A percentile compares a stretch with the other conserved stretches of the same genome.
These are phyloP conservation scores for Penicillium daleae DNA, from an alignment of 495 filamentous ascomycete species.

Conservation along the genomic window DNA sequence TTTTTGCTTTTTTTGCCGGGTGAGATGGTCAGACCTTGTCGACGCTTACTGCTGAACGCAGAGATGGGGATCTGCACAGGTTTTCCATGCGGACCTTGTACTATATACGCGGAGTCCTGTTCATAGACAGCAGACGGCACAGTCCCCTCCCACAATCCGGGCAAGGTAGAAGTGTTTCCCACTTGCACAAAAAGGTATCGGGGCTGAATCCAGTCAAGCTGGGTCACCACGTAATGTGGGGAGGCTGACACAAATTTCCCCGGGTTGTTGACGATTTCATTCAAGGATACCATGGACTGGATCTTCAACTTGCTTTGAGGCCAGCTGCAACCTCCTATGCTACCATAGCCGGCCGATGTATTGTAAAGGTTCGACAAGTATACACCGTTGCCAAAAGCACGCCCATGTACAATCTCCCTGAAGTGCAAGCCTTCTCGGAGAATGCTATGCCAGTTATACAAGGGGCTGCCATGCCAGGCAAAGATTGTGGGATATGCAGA, in stretches of 20 bases:
- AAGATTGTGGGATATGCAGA: slow-evolving; percentile 69
- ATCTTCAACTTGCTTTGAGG: slow-evolving; percentile 65
- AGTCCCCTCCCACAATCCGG: background rate
- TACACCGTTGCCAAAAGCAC: slow-evolving; percentile 77
- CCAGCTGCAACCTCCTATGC: slow-evolving; percentile 59
- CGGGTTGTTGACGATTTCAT: slow-evolving; percentile 84
- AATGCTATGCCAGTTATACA: slow-evolving; percentile 90
- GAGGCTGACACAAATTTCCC: slow-evolving; percentile 54
- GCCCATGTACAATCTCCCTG: slow-evolving; percentile 61
- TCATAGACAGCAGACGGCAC: slow-evolving; percentile 31
- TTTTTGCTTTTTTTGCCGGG: slow-evolving; percentile 21
- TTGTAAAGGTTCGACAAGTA: slow-evolving; percentile 69
- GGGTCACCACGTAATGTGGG: slow-evolving; percentile 73
- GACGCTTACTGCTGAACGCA: slow-evolving; percentile 46
- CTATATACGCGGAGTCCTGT: slow-evolving; percentile 58
- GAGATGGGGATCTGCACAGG: slow-evolving; percentile 54
- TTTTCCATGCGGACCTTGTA: slow-evolving; percentile 38
- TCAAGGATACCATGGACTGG: slow-evolving; percentile 67
- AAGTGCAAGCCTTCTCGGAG: slow-evolving; percentile 82
- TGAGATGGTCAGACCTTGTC: slow-evolving; percentile 14
- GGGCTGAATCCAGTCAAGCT: slow-evolving; percentile 89
- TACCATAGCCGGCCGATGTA: slow-evolving; percentile 65
- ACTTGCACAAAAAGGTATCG: slow-evolving; percentile 77
- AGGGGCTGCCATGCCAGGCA: slow-evolving; percentile 79
- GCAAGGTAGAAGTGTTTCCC: slow-evolving; percentile 36